Evolutionary conservation across 192 early-diverging fungal species (phyloP).

Genomic region (Thamnidium elegans): DNA sequence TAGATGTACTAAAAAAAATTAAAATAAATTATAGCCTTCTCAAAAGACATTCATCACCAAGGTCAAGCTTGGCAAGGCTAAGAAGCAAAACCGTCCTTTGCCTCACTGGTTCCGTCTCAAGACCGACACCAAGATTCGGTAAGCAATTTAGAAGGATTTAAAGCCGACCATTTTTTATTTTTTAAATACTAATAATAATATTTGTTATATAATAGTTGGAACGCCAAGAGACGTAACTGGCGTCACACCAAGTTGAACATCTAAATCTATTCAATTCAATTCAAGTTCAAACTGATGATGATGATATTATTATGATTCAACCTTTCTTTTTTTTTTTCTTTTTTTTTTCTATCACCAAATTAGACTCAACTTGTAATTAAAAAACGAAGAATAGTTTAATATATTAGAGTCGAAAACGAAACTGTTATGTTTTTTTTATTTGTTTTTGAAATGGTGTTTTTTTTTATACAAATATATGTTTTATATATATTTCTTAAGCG

Average conservation of each 20-base stretch:
- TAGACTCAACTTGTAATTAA: not conserved
- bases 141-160: conserved; percentile 9
- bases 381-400: not conserved
- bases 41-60: conserved; percentile 98
- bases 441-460: not conserved
- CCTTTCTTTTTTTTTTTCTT: not conserved
- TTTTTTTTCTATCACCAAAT: not conserved
- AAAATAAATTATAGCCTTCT: conserved; percentile 67
- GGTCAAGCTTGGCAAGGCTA: conserved; percentile 97
- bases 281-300: not conserved
- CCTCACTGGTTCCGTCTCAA: conserved; percentile 97
- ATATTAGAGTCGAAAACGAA: not conserved
- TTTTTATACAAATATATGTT: no score
- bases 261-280: conserved; percentile 49
- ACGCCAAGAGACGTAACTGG: conserved; percentile 99
- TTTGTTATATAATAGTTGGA: conserved; percentile 74
- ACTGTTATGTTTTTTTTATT: not conserved
- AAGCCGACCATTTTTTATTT: not conserved
- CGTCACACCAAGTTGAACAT: conserved; percentile 97
- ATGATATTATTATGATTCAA: not conserved
- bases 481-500: no score
- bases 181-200: not conserved
- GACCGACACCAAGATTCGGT: conserved; percentile 90
- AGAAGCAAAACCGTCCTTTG: conserved; percentile 97
- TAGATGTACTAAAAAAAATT: not conserved